Conservation (phyloP, 768 basidiomycete species). For the Lactarius indigo region DNA sequence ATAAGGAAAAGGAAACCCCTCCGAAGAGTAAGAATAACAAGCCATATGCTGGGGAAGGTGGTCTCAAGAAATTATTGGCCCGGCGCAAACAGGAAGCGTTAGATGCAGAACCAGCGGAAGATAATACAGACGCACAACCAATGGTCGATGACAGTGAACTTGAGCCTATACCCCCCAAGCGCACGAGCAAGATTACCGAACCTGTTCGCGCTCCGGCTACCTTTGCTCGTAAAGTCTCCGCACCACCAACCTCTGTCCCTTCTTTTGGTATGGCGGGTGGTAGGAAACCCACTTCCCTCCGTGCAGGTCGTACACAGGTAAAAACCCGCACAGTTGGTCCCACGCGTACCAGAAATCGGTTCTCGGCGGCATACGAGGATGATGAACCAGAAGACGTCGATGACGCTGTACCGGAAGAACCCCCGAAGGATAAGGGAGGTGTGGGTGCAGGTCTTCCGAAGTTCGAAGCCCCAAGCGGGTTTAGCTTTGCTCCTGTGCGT, state of each 20-base stretch:
- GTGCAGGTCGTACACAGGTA: slow-evolving; percentile 4
- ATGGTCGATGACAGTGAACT: slow-evolving; percentile 35
- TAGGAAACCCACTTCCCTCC: slow-evolving; percentile 12
- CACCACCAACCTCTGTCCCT: slow-evolving; percentile 12
- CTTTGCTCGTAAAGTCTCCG: slow-evolving; percentile 33
- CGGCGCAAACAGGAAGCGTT: slow-evolving; percentile 56
- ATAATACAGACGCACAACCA: slow-evolving; percentile 34
- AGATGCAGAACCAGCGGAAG: slow-evolving; percentile 38
- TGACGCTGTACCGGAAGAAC: slow-evolving; percentile 36
- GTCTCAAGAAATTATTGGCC: slow-evolving; percentile 73
- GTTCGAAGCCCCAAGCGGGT: slow-evolving; percentile 59
- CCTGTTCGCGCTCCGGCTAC: slow-evolving; percentile 28
- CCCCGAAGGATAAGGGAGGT: slow-evolving; percentile 39
- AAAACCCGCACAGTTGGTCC: slow-evolving; percentile 36
- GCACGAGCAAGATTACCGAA: slow-evolving; percentile 27
- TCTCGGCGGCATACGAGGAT: slow-evolving; percentile 62
- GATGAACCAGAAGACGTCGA: slow-evolving; percentile 39
- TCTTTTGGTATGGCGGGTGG: slow-evolving; percentile 10
- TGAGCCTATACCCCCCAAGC: slow-evolving; percentile 21
- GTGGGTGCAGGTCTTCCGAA: slow-evolving; percentile 42
- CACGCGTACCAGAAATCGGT: slow-evolving; percentile 47
- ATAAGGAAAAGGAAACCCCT: slow-evolving; percentile 30
- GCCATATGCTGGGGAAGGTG: slow-evolving; percentile 75
- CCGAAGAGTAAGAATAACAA: slow-evolving; percentile 44
- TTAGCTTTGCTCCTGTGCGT: slow-evolving; percentile 64